These are phyloP conservation scores for Phytomonas francai DNA, from an alignment of 208 protist species.

Conservation along the genomic window DNA sequence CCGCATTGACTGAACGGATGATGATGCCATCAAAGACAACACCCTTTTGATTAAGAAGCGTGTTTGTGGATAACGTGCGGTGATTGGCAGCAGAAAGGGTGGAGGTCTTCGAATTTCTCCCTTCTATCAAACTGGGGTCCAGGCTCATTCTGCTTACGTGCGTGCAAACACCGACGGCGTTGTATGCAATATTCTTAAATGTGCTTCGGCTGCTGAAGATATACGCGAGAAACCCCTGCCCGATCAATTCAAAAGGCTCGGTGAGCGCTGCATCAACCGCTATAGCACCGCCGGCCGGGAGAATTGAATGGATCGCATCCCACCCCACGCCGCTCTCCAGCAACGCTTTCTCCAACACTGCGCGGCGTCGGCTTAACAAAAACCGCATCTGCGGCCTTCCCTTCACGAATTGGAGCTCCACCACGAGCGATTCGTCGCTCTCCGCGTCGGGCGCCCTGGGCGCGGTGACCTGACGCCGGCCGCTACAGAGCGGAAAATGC, in stretches of 20 bases:
- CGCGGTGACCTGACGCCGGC: not conserved
- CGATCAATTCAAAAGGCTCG: slow-evolving; percentile 11
- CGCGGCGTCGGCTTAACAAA: slow-evolving; percentile 12
- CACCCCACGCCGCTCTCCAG: too few species aligned
- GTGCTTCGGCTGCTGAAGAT: slow-evolving; percentile 27
- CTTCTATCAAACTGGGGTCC: too few species aligned
- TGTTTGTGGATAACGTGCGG: not conserved
- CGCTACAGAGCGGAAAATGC: slow-evolving; percentile 12
- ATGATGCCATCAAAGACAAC: slow-evolving; percentile 31
- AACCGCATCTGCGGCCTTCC: slow-evolving; percentile 44
- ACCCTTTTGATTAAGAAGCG: slow-evolving; percentile 11
- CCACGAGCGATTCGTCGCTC: slow-evolving; percentile 16
- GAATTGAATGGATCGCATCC: too few species aligned
- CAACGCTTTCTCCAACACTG: slow-evolving; percentile 8
- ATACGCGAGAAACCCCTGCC: slow-evolving; percentile 36
- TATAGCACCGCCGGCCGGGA: too few species aligned
- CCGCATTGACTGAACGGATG: slow-evolving; percentile 31
- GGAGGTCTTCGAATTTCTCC: too few species aligned
- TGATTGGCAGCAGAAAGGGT: too few species aligned
- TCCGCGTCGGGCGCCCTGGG: slow-evolving; percentile 8
- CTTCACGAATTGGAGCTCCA: slow-evolving; percentile 37
- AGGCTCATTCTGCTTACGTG: too few species aligned
- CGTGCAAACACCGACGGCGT: slow-evolving; percentile 39
- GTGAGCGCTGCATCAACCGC: not conserved
- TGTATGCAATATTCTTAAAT: slow-evolving; percentile 34